Percentiles rank a stretch among this genome's conserved stretches.
Conservation (phyloP, 2,329 filamentous ascomycete genomes). For the Talaromyces albobiverticillius region DNA sequence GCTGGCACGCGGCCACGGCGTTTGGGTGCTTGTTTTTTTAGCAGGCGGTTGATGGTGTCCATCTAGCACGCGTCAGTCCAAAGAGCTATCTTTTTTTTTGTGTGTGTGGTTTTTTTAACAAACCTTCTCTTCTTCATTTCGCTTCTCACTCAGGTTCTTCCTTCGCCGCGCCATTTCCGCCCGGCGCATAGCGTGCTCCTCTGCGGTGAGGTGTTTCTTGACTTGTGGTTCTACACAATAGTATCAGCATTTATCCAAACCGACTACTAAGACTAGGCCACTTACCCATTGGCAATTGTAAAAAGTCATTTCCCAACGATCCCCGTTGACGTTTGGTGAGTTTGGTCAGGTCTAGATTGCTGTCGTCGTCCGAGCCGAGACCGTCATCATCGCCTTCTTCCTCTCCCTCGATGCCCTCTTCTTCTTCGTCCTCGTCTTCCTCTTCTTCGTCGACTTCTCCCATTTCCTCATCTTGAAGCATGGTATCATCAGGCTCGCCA, state of each 20-base stretch:
- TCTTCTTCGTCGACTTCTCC: constrained; percentile 28
- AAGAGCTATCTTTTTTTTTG: no score
- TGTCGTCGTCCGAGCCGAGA: constrained; percentile 46
- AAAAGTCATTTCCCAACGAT: constrained; percentile 51
- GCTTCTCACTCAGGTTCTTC: constrained; percentile 72
- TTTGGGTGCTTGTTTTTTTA: constrained; percentile 65
- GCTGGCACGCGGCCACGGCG: constrained; percentile 48
- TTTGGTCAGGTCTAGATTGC: constrained; percentile 63
- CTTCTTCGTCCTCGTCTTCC: constrained; percentile 33
- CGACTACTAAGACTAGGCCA: no score
- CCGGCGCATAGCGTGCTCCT: constrained; percentile 69
- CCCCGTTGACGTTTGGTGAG: constrained; percentile 68
- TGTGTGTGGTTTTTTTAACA: neutral
- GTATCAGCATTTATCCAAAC: neutral
- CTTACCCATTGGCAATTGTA: constrained; percentile 56
- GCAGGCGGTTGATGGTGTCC: constrained; percentile 66
- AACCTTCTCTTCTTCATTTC: constrained; percentile 76
- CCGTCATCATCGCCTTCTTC: constrained; percentile 43
- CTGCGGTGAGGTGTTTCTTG: constrained; percentile 69
- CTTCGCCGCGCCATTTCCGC: constrained; percentile 71
- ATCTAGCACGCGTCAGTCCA: constrained; percentile 41
- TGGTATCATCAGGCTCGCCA: constrained; percentile 48
- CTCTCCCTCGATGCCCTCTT: constrained; percentile 38
- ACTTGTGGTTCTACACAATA: constrained; percentile 59
- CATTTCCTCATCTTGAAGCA: constrained; percentile 37